Evolutionary conservation across 306 rosid genomes (phyloP).

Genomic region (Prunus dulcis): DNA sequence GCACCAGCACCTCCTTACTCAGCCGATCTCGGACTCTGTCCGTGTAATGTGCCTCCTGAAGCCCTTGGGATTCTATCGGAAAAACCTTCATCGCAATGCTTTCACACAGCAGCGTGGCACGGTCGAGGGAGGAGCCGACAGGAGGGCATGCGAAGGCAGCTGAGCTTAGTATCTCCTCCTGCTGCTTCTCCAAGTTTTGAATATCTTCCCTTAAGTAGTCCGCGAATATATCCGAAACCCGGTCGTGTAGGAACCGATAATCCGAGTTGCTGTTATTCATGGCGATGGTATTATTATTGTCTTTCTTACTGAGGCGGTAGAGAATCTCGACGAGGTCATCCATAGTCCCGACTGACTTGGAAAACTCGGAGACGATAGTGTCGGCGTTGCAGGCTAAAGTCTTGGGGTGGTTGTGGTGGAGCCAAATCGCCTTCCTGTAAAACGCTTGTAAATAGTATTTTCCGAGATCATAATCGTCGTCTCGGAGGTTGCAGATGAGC

Average conservation of each 20-base stretch:
- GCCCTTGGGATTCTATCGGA: background rate
- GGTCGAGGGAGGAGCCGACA: background rate
- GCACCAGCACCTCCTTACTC: background rate
- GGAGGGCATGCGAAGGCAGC: too few species aligned
- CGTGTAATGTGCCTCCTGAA: background rate
- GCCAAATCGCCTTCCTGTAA: constrained; percentile 32
- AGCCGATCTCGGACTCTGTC: background rate
- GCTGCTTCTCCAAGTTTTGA: too few species aligned
- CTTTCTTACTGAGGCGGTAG: background rate
- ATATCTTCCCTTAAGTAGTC: background rate
- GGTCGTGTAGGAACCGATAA: too few species aligned
- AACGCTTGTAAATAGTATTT: background rate
- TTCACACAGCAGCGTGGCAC: background rate
- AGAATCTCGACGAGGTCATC: background rate
- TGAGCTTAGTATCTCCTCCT: too few species aligned
- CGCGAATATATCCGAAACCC: too few species aligned
- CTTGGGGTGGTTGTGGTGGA: constrained; percentile 46
- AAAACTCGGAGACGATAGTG: constrained; percentile 24
- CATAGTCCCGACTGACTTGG: background rate
- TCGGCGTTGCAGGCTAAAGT: constrained; percentile 43
- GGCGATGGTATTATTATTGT: background rate
- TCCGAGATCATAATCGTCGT: too few species aligned
- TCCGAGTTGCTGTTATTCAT: too few species aligned
- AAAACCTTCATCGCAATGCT: background rate
- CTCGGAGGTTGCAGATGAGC: background rate